Conservation (phyloP, 2,329 filamentous ascomycete genomes). For the Diaporthe vexans region DNA sequence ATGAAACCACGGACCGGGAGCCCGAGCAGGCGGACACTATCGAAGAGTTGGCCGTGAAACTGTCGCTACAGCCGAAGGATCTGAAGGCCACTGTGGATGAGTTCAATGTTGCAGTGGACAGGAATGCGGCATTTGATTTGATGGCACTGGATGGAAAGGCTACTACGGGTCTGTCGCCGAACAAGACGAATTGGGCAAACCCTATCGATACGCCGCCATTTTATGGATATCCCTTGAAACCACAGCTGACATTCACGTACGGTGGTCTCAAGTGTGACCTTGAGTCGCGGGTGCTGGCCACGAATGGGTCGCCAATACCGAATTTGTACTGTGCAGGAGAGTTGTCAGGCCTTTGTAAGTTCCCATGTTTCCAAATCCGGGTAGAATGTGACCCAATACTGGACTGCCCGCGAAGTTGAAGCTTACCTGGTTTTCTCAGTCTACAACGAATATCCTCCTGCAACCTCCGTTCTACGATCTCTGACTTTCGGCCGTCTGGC, state of each 20-base stretch:
- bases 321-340: constrained; percentile 23
- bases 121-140: neutral
- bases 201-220: constrained; percentile 6
- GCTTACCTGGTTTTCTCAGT: neutral
- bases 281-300: constrained; percentile 17
- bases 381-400: neutral
- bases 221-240: constrained; percentile 3
- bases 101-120: constrained; percentile 25
- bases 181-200: constrained; percentile 26
- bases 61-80: neutral
- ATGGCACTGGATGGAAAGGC: constrained; percentile 24
- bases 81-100: constrained; percentile 12
- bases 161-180: neutral
- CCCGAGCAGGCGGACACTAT: constrained; percentile 23
- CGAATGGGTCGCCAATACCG: constrained; percentile 5
- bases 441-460: constrained; percentile 26
- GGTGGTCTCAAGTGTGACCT: constrained; percentile 30
- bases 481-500: constrained; percentile 24
- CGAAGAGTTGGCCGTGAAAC: constrained; percentile 8
- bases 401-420: too few relatives aligned
- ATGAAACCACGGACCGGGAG: constrained; percentile 26
- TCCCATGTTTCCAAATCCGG: neutral
- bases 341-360: constrained; percentile 25
- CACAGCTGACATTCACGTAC: constrained; percentile 30
- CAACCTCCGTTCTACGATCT: constrained; percentile 12